Evolutionary conservation across 352 stramenopile species (phyloP).

Genomic region (Albugo laibachii): DNA sequence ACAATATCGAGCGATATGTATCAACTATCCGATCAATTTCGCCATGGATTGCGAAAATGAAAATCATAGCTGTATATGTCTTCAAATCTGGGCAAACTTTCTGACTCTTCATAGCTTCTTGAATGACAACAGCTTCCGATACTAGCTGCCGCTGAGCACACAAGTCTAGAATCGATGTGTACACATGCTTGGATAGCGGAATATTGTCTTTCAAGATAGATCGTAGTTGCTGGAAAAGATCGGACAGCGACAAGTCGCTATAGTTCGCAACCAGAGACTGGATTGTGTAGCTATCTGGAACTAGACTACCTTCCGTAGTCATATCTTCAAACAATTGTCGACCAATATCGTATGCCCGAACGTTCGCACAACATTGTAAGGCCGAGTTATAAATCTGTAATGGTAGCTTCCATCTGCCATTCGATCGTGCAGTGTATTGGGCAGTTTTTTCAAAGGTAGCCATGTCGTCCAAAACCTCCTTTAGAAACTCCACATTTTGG

Average conservation of each 20-base stretch:
- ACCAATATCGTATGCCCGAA: constrained; percentile 21
- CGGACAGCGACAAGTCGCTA: constrained; percentile 24
- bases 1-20: constrained; percentile 25
- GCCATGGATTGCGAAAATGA: constrained; percentile 33
- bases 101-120: constrained; percentile 28
- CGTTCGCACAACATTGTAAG: constrained; percentile 37
- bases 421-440: constrained; percentile 1
- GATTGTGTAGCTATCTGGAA: constrained; percentile 55
- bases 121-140: constrained; percentile 29
- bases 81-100: constrained; percentile 30
- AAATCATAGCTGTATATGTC: constrained; percentile 39
- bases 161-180: constrained; percentile 46
- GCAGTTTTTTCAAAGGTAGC: constrained; percentile 18
- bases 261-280: constrained; percentile 58
- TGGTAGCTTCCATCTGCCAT: constrained; percentile 28
- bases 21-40: constrained; percentile 24
- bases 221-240: constrained; percentile 53
- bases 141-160: constrained; percentile 35
- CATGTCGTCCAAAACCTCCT: constrained; percentile 35
- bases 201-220: constrained; percentile 37
- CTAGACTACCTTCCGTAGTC: constrained; percentile 25
- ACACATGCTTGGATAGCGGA: constrained; percentile 41
- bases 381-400: constrained; percentile 65
- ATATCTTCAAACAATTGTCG: constrained; percentile 46
- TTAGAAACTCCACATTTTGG: constrained; percentile 26